Evolutionary conservation across 306 rosid species (phyloP).

Genomic region (Medicago lupulina): DNA sequence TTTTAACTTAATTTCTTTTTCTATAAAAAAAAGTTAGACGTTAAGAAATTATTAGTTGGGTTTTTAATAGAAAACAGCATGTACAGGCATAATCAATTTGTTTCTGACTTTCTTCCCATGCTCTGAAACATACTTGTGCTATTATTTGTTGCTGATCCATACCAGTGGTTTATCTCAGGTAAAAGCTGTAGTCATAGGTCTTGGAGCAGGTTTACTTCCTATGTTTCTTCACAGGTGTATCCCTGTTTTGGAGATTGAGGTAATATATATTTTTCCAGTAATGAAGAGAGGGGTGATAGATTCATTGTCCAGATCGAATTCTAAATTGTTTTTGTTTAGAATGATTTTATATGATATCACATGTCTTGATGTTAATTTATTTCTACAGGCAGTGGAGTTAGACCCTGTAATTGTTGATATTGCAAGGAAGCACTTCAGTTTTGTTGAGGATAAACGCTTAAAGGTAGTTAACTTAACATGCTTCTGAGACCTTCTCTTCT

Average conservation of each 20-base stretch:
- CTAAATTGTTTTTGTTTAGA: constrained; percentile 15
- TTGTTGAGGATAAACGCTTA: constrained; percentile 71
- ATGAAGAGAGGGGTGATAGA: not conserved
- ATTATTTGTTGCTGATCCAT: constrained; percentile 37
- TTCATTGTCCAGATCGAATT: not conserved
- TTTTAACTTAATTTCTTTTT: not conserved
- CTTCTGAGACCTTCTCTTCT: constrained; percentile 5
- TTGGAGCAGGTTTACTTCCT: constrained; percentile 97
- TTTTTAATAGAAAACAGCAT: not conserved
- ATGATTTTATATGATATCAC: constrained; percentile 37
- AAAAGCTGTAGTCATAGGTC: constrained; percentile 81
- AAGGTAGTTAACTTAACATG: constrained; percentile 58
- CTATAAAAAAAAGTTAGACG: not conserved
- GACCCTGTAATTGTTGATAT: constrained; percentile 71
- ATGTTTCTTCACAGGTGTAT: constrained; percentile 89
- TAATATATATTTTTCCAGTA: constrained; percentile 38
- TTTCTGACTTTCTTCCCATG: constrained; percentile 25
- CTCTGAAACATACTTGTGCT: constrained; percentile 18
- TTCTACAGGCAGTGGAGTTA: constrained; percentile 83
- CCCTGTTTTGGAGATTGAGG: constrained; percentile 81
- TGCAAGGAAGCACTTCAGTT: constrained; percentile 76
- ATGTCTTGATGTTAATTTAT: constrained; percentile 35
- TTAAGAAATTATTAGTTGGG: not conserved
- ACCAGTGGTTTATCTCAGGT: constrained; percentile 62
- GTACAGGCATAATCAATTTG: constrained; percentile 7